A percentile compares a stretch with the other conserved stretches of the same genome.
These are phyloP conservation scores for Volvariella surrecta DNA, from an alignment of 1,284 basidiomycete species.

Conservation along the genomic window DNA sequence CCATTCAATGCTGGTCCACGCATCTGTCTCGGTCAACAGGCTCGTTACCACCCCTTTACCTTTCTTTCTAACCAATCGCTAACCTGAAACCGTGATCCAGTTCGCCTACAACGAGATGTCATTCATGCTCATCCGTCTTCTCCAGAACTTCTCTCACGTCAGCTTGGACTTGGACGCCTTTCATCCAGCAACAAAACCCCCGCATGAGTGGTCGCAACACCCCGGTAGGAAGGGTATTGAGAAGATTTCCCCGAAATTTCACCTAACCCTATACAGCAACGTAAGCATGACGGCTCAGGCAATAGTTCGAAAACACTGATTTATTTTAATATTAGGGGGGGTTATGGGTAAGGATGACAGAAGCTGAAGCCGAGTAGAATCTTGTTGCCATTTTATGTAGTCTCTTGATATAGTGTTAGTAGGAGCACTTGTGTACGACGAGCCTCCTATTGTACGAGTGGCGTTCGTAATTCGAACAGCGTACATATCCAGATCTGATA, in stretches of 20 bases:
- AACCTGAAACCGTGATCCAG: conserved; percentile 20
- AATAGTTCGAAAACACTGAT: too few relatives aligned
- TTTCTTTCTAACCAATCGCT: too few relatives aligned
- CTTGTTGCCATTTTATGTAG: background rate
- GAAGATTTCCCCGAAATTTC: conserved; percentile 39
- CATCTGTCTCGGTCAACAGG: conserved; percentile 35
- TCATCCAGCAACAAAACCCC: conserved; percentile 34
- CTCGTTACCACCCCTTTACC: conserved; percentile 8
- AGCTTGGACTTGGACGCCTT: conserved; percentile 35
- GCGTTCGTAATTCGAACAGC: too few relatives aligned
- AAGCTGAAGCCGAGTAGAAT: background rate
- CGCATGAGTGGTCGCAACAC: conserved; percentile 32
- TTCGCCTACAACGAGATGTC: conserved; percentile 67
- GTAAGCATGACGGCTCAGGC: background rate
- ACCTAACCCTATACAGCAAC: conserved; percentile 43
- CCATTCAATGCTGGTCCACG: conserved; percentile 35
- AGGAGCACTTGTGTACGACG: too few relatives aligned
- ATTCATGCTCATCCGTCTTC: conserved; percentile 55
- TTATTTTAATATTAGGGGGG: background rate
- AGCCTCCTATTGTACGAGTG: too few relatives aligned
- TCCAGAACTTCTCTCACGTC: conserved; percentile 50
- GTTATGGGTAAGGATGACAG: background rate
- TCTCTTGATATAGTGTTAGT: too few relatives aligned
- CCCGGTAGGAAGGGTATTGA: conserved; percentile 37
- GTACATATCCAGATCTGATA: too few relatives aligned